Percentiles rank a stretch among this genome's conserved stretches.
These are phyloP conservation scores for Phytophthora melonis DNA, from an alignment of 352 stramenopile genomes.

Conservation along the genomic window DNA sequence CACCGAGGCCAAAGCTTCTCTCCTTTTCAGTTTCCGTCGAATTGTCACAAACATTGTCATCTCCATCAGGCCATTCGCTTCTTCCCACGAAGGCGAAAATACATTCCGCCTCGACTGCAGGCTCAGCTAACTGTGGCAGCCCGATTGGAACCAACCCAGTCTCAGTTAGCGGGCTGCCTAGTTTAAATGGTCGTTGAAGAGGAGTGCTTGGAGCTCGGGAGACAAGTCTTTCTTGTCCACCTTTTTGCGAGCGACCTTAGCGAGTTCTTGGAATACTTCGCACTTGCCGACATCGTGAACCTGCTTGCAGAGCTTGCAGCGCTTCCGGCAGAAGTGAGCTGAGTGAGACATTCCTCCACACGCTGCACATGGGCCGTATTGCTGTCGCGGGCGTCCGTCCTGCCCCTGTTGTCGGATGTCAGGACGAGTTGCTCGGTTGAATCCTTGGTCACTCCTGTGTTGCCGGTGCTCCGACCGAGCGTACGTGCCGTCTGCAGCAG, in stretches of 20 bases:
- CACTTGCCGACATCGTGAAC: neutral
- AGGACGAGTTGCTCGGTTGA: neutral
- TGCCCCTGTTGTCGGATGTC: neutral
- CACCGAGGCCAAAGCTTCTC: no score
- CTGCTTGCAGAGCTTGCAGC: neutral
- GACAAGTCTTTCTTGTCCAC: conserved; percentile 14
- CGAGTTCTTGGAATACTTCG: neutral
- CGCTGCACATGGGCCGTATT: neutral
- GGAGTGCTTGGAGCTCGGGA: no score
- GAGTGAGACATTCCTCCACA: neutral
- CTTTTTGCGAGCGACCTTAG: neutral
- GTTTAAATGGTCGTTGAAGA: conserved; percentile 4
- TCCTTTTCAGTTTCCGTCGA: neutral
- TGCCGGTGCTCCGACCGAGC: neutral
- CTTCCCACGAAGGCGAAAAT: neutral
- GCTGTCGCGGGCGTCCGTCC: neutral
- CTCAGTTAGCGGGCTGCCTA: conserved; percentile 5
- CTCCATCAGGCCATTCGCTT: neutral
- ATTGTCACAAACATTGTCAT: neutral
- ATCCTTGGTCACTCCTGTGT: neutral
- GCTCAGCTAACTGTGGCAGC: conserved; percentile 16
- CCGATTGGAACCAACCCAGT: conserved; percentile 9
- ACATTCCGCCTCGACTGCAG: neutral
- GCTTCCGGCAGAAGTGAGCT: neutral
- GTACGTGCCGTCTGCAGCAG: neutral